Conservation (phyloP, 78 protist species). For the Mantamonas sphyraenae region DNA sequence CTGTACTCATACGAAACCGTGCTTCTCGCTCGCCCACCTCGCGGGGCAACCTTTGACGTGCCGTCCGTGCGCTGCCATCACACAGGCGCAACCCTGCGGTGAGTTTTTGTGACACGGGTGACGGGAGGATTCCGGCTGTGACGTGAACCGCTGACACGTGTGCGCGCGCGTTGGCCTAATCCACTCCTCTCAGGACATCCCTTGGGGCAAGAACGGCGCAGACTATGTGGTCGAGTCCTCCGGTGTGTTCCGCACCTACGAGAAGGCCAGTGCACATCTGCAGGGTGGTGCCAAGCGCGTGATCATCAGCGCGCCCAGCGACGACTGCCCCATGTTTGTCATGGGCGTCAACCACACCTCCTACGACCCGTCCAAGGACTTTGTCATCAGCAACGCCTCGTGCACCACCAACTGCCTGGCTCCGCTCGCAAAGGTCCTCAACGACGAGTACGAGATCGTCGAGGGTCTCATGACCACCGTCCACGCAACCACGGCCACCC, state of each 20-base stretch:
- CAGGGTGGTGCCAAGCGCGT: conserved; percentile 94
- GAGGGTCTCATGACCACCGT: conserved; percentile 99
- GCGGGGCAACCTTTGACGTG: no score
- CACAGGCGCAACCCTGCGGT: no score
- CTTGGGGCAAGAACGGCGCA: conserved; percentile 62
- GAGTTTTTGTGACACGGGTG: no score
- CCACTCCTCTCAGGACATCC: conserved; percentile 33
- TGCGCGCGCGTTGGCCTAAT: no score
- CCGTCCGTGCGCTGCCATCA: no score
- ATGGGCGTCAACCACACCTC: conserved; percentile 93
- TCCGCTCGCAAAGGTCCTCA: conserved; percentile 91
- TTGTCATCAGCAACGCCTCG: conserved; percentile 94
- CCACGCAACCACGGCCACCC: conserved; percentile 98
- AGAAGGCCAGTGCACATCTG: conserved; percentile 73
- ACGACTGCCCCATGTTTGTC: conserved; percentile 95
- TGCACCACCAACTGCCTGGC: conserved; percentile 99
- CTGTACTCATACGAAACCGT: no score
- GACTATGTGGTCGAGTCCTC: conserved; percentile 95
- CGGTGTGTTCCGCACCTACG: conserved; percentile 89
- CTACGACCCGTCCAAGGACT: conserved; percentile 41
- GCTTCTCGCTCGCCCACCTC: no score
- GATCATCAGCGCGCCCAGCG: conserved; percentile 98
- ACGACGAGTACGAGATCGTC: conserved; percentile 90
- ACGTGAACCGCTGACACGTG: no score
- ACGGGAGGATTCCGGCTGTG: no score